These are phyloP conservation scores for Crithidia fasciculata DNA, from an alignment of 208 protist genomes.

Conservation along the genomic window DNA sequence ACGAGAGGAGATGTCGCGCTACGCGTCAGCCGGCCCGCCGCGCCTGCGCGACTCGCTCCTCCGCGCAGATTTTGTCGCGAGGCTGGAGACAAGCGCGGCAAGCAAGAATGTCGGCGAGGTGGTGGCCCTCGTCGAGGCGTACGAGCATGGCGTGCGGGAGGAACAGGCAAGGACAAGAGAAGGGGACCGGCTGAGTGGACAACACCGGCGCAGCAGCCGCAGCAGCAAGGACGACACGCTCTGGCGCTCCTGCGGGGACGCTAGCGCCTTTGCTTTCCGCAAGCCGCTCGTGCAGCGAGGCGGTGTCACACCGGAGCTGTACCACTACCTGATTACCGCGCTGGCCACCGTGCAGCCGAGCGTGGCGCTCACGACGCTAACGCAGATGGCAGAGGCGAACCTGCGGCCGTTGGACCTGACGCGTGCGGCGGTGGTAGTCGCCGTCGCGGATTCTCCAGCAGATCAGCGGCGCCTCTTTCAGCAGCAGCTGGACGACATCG, in stretches of 20 bases:
- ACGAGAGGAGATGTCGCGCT: not conserved
- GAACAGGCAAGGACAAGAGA: slow-evolving; percentile 40
- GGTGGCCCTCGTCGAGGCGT: slow-evolving; percentile 64
- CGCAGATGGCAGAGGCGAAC: slow-evolving; percentile 65
- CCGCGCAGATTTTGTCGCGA: slow-evolving; percentile 45
- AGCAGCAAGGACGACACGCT: slow-evolving; percentile 43
- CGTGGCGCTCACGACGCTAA: slow-evolving; percentile 74
- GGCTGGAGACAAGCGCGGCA: slow-evolving; percentile 61
- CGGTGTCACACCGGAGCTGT: slow-evolving; percentile 83
- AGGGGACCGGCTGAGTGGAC: not conserved
- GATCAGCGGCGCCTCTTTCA: slow-evolving; percentile 66
- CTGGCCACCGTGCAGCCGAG: slow-evolving; percentile 62
- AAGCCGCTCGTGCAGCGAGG: slow-evolving; percentile 43
- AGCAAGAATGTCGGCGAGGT: slow-evolving; percentile 32
- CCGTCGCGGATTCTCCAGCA: slow-evolving; percentile 41
- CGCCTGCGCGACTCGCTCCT: slow-evolving; percentile 78
- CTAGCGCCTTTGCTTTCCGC: slow-evolving; percentile 61
- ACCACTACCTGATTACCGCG: slow-evolving; percentile 87
- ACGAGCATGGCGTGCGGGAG: slow-evolving; percentile 47
- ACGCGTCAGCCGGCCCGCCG: slow-evolving; percentile 23
- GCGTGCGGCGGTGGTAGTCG: slow-evolving; percentile 64
- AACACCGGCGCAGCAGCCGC: not conserved
- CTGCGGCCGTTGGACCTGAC: slow-evolving; percentile 79
- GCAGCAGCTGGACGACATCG: slow-evolving; percentile 65
- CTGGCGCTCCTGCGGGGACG: slow-evolving; percentile 64